Percentiles rank a stretch among this genome's conserved stretches.
Conservation (phyloP, 2,329 filamentous ascomycete genomes). For the Aspergillus sp. region DNA sequence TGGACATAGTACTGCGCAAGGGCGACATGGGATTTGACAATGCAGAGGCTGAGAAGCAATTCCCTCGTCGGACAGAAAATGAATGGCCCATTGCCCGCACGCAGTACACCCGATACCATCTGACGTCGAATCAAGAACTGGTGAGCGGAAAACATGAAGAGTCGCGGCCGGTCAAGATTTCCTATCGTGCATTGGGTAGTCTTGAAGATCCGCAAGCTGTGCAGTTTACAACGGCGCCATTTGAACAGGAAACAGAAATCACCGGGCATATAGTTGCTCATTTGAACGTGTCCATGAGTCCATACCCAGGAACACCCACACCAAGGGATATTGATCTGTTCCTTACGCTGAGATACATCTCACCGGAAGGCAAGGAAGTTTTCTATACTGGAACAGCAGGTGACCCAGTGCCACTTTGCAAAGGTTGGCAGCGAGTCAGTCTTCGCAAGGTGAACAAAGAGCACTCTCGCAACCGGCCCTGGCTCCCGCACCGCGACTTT, state of each 20-base stretch:
- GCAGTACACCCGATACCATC: conserved; percentile 57
- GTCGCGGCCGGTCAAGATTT: conserved; percentile 38
- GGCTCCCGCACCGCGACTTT: conserved; percentile 48
- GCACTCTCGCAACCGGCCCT: conserved; percentile 41
- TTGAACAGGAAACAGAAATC: conserved; percentile 62
- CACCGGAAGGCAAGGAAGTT: conserved; percentile 47
- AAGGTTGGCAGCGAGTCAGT: conserved; percentile 53
- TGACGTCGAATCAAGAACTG: conserved; percentile 47
- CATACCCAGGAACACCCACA: conserved; percentile 32
- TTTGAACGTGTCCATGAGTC: conserved; percentile 55
- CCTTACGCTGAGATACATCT: conserved; percentile 51
- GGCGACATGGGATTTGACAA: conserved; percentile 65
- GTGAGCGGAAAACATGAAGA: conserved; percentile 21
- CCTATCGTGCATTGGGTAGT: conserved; percentile 57
- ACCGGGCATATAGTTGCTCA: conserved; percentile 64
- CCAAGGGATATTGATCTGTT: conserved; percentile 52
- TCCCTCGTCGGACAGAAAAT: conserved; percentile 51
- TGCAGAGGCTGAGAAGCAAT: conserved; percentile 54
- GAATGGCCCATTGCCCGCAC: conserved; percentile 67
- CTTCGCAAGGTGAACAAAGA: conserved; percentile 45
- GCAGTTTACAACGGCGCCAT: conserved; percentile 55
- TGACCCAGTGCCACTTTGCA: conserved; percentile 50
- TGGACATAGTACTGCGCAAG: conserved; percentile 59
- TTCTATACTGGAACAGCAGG: conserved; percentile 54
- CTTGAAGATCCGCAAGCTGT: conserved; percentile 51